Evolutionary conservation across 2,329 filamentous ascomycete species (phyloP), one percentile per base, ranked within the genome.

Genomic region (Aspergillus sp.): DNA sequence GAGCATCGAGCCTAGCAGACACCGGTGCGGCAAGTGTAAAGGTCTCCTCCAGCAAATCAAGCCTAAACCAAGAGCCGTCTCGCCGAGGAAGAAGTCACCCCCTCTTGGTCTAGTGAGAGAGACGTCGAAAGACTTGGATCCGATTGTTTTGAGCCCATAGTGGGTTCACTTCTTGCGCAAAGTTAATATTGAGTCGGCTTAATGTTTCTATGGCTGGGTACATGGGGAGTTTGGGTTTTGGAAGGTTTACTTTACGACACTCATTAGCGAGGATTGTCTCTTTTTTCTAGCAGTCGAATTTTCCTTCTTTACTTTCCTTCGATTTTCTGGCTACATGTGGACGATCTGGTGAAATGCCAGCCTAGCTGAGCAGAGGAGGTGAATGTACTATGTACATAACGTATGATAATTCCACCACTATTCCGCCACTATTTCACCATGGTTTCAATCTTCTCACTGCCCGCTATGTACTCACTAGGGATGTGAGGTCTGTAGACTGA

Each of bases 11-110:
- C 84, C 89, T 0, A 73, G 74, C 31, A 84, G 86, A 52, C 89
- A 93, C 69, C 85, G 86, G 1, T 98, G 94, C 74, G 92, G 92
- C 1, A 80, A 75, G n/a, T 98, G 94, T 75, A 90, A 88, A 71
- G 82, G 85, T 4, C 75, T 77, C 0, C 77, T 99, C 66, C 80
- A 87, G 69, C 95, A 98, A 82, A 89, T 89, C 8, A 93, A 91
- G 74, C 94, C 94, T 0, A 84, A 85, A 45, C 93, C 93, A 0
- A 82, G 90, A 47, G 79, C 77, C 28, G 68, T 72, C 38, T 72
- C 70, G 9, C 71, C 71, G 2, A 70, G 61, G 62, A 77, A 73
- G 69, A 68, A 67, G 55, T 58, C 53, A 13, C 54, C 52, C 38
- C 22, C 51, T 22, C 31, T 19, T 23, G 8, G 31, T 30, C 46